A percentile compares a stretch with the other conserved stretches of the same genome.
These are phyloP conservation scores for Asterophora parasitica DNA, from an alignment of 768 basidiomycete species.

Conservation along the genomic window DNA sequence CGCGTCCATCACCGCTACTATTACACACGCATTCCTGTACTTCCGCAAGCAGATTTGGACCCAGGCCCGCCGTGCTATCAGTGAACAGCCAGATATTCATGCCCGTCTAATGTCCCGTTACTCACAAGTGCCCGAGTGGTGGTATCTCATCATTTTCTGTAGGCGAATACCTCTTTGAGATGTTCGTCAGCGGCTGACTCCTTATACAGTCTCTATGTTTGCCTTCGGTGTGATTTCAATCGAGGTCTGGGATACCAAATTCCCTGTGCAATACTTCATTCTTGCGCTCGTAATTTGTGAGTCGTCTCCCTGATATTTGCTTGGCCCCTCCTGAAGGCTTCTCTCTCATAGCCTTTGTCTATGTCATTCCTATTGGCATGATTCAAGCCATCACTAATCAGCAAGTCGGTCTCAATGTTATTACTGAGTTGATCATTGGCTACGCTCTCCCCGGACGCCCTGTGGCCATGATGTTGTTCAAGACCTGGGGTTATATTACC, in stretches of 20 bases:
- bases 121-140: conserved; percentile 77
- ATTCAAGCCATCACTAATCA: conserved; percentile 77
- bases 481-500: conserved; percentile 75
- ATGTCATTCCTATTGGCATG: conserved; percentile 67
- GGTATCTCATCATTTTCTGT: conserved; percentile 69
- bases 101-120: conserved; percentile 78
- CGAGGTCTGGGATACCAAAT: conserved; percentile 64
- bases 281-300: conserved; percentile 60
- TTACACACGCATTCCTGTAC: conserved; percentile 67
- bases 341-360: conserved; percentile 40
- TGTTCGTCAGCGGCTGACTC: not conserved
- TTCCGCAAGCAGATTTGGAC: conserved; percentile 77
- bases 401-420: conserved; percentile 68
- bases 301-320: conserved; percentile 11
- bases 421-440: conserved; percentile 79
- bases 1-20: conserved; percentile 70
- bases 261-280: conserved; percentile 67
- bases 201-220: conserved; percentile 50
- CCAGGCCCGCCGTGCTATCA: conserved; percentile 64
- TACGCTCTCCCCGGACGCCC: conserved; percentile 76
- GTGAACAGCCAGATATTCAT: conserved; percentile 82
- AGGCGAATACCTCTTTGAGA: conserved; percentile 15
- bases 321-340: not conserved
- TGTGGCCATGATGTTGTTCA: conserved; percentile 83
- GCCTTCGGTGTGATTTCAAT: conserved; percentile 65